A percentile compares a stretch with the other conserved stretches of the same genome.
Evolutionary conservation across 2,329 filamentous ascomycete genomes (phyloP).

Genomic region (Hypoxylon sp.): DNA sequence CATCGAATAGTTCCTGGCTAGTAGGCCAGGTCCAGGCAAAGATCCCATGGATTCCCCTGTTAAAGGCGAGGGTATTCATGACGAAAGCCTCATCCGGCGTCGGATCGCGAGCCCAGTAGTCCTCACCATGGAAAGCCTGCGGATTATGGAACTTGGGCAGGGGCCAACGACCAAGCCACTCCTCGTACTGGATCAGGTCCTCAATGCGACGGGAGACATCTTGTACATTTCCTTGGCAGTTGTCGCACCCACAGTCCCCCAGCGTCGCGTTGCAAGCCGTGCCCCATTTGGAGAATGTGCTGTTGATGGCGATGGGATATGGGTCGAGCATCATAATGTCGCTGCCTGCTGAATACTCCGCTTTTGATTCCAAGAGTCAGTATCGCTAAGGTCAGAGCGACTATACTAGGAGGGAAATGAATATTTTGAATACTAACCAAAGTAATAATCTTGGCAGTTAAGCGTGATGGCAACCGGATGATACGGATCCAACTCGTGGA

Average conservation of each 20-base stretch:
- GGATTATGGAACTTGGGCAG: conserved; percentile 54
- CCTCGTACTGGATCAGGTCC: conserved; percentile 50
- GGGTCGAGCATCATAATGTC: conserved; percentile 69
- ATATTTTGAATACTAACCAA: conserved; percentile 64
- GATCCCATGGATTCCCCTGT: conserved; percentile 55
- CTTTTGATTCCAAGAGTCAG: too few relatives aligned
- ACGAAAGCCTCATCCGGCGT: conserved; percentile 53
- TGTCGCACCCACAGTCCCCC: conserved; percentile 70
- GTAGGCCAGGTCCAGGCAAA: conserved; percentile 58
- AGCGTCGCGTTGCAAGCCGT: conserved; percentile 67
- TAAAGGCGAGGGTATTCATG: conserved; percentile 56
- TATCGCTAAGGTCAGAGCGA: too few relatives aligned
- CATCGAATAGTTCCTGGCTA: conserved; percentile 47
- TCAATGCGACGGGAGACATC: conserved; percentile 59
- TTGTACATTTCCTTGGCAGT: conserved; percentile 60
- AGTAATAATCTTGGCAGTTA: conserved; percentile 71
- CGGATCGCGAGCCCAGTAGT: conserved; percentile 58
- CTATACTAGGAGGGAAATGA: too few relatives aligned
- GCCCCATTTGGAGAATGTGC: conserved; percentile 62
- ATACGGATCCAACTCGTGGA: conserved; percentile 65
- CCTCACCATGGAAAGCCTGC: conserved; percentile 58
- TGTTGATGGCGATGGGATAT: conserved; percentile 67
- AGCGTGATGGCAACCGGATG: conserved; percentile 67
- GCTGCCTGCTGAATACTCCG: conserved; percentile 61
- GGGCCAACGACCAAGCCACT: conserved; percentile 53